These are phyloP conservation scores for Albophoma yamanashiensis DNA, from an alignment of 2,329 filamentous ascomycete genomes.

Conservation along the genomic window DNA sequence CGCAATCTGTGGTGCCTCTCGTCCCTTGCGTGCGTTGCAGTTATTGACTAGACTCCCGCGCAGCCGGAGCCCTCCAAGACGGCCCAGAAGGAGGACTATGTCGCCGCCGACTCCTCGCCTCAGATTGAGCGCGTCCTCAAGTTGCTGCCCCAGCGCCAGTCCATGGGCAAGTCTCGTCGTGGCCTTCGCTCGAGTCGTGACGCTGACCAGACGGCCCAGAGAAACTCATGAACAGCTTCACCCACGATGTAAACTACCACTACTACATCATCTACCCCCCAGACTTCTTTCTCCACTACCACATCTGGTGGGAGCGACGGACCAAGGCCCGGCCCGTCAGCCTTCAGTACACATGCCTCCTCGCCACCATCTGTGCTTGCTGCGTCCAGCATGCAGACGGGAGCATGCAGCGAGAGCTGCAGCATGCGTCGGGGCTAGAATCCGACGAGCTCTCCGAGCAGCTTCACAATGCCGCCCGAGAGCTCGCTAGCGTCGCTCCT, in stretches of 20 bases:
- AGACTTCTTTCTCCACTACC: constrained; percentile 16
- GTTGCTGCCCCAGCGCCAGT: constrained; percentile 12
- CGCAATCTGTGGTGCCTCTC: neutral
- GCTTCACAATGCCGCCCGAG: constrained; percentile 13
- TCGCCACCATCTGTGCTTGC: constrained; percentile 17
- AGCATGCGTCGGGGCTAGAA: constrained; percentile 8
- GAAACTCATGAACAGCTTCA: constrained; percentile 15
- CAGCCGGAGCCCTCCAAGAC: constrained; percentile 6
- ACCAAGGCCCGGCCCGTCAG: constrained; percentile 9
- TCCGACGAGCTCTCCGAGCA: constrained; percentile 12
- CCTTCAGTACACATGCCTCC: constrained; percentile 17
- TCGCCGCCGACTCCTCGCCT: constrained; percentile 8
- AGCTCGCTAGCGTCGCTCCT: constrained; percentile 15
- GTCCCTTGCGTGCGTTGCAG: neutral
- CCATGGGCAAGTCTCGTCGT: constrained; percentile 12
- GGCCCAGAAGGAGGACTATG: constrained; percentile 8
- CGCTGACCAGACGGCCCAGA: constrained; percentile 10
- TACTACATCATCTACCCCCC: constrained; percentile 22
- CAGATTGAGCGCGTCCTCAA: constrained; percentile 14
- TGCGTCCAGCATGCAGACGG: constrained; percentile 16
- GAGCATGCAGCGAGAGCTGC: constrained; percentile 9
- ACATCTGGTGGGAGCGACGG: constrained; percentile 18
- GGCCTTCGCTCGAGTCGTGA: neutral
- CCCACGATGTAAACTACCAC: constrained; percentile 19
- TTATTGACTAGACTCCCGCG: neutral